These are phyloP conservation scores for Penicillium sp. DNA, from an alignment of 2,329 filamentous ascomycete genomes.

Conservation along the genomic window DNA sequence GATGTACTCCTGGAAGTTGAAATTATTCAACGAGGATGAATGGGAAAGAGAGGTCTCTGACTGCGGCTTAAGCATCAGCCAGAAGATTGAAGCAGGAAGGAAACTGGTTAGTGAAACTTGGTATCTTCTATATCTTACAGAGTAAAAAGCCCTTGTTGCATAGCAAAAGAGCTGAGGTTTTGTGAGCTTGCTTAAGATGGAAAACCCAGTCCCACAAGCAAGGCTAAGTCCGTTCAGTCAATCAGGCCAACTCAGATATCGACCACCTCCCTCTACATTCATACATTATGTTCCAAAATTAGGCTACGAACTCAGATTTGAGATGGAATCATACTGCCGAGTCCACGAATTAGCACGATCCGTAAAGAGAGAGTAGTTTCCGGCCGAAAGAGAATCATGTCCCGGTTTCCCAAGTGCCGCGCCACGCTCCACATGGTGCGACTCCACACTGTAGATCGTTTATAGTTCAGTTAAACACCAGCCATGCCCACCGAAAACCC, in stretches of 20 bases:
- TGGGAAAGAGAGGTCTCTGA: background rate
- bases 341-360: background rate
- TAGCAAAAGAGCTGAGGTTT: background rate
- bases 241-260: background rate
- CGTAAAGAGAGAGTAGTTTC: background rate
- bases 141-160: background rate
- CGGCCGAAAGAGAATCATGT: background rate
- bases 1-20: background rate
- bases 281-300: background rate
- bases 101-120: background rate
- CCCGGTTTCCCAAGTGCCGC: background rate
- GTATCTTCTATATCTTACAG: background rate
- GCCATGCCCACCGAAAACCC: background rate
- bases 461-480: background rate
- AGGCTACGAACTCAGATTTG: background rate
- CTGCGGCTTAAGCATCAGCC: background rate
- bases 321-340: background rate
- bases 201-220: background rate
- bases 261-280: background rate
- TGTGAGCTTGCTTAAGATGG: background rate
- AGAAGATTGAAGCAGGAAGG: background rate
- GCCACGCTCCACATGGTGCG: background rate
- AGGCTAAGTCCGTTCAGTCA: background rate
- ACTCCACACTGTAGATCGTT: background rate
- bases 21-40: background rate